phyloP scores from a whole-genome alignment of 179 eudicot species.

The Beta corolliflora region DNA sequence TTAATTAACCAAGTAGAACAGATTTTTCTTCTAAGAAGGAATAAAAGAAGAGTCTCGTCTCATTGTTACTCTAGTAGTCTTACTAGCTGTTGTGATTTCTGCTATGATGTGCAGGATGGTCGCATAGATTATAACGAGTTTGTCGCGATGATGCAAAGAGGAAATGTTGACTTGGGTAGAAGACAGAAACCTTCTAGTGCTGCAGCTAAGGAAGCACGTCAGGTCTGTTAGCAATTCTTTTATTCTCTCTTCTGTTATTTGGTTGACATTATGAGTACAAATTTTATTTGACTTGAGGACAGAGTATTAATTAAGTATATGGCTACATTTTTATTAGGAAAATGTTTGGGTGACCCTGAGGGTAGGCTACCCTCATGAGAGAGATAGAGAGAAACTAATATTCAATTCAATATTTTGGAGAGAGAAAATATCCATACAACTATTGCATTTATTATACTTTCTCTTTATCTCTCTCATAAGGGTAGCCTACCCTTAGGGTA shows the following conservation, averaged over 20 bases:
- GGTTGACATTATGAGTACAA: neutral
- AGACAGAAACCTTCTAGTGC: constrained; percentile 29
- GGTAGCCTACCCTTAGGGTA: too few relatives aligned
- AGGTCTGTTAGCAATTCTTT: constrained; percentile 27
- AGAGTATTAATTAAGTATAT: too few relatives aligned
- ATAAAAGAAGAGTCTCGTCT: too few relatives aligned
- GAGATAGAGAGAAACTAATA: too few relatives aligned
- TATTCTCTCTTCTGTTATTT: neutral
- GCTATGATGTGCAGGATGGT: constrained; percentile 40
- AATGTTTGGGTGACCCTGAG: too few relatives aligned
- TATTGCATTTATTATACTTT: too few relatives aligned
- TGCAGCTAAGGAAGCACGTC: constrained; percentile 24
- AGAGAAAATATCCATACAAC: too few relatives aligned
- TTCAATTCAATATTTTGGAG: too few relatives aligned
- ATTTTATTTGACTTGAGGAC: too few relatives aligned
- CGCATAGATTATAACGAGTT: constrained; percentile 54
- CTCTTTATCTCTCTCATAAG: too few relatives aligned
- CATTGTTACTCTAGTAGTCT: neutral
- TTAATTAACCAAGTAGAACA: neutral
- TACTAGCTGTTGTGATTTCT: neutral
- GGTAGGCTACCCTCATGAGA: too few relatives aligned
- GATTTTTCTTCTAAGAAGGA: neutral
- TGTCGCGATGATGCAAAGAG: constrained; percentile 59
- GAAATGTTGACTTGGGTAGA: constrained; percentile 41
- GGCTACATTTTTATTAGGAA: too few relatives aligned